These are phyloP conservation scores for Asterionellopsis glacialis DNA, from an alignment of 108 stramenopile species.

Conservation along the genomic window DNA sequence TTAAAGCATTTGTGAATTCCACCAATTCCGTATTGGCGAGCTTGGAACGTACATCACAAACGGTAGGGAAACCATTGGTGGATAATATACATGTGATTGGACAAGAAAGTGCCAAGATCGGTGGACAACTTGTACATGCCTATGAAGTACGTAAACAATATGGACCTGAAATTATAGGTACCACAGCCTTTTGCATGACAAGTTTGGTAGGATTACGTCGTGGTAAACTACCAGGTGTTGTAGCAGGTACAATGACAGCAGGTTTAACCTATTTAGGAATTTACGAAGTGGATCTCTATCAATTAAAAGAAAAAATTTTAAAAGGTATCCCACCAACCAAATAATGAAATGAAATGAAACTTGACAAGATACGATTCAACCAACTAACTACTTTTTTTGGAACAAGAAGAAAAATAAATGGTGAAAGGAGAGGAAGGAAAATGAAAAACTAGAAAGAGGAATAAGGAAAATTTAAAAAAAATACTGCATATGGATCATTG, in stretches of 20 bases:
- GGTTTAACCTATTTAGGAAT: slow-evolving; percentile 29
- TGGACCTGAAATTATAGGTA: slow-evolving; percentile 25
- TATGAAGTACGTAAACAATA: slow-evolving; percentile 30
- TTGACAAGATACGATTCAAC: no score
- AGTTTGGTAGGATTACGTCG: slow-evolving; percentile 19
- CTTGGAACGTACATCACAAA: slow-evolving; percentile 4
- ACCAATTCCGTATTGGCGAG: slow-evolving; percentile 8
- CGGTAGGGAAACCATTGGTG: slow-evolving; percentile 7
- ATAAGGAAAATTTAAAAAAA: no score
- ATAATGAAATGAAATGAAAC: no score
- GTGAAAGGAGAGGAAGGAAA: no score
- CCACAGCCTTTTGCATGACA: slow-evolving; percentile 12
- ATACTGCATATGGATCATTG: no score
- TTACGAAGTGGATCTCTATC: slow-evolving; percentile 18
- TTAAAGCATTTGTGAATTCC: slow-evolving; percentile 11
- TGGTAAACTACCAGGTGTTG: slow-evolving; percentile 22
- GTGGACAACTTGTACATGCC: slow-evolving; percentile 3
- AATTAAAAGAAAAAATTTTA: neutral
- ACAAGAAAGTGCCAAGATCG: neutral
- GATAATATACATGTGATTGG: slow-evolving; percentile 2
- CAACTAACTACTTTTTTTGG: no score
- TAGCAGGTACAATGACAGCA: slow-evolving; percentile 19
- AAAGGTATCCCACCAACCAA: no score
- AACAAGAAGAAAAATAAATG: no score
- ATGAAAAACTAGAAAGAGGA: no score